These are phyloP conservation scores for Yamadazyma endophytica DNA, from an alignment of 805 yeast genomes.

Conservation along the genomic window DNA sequence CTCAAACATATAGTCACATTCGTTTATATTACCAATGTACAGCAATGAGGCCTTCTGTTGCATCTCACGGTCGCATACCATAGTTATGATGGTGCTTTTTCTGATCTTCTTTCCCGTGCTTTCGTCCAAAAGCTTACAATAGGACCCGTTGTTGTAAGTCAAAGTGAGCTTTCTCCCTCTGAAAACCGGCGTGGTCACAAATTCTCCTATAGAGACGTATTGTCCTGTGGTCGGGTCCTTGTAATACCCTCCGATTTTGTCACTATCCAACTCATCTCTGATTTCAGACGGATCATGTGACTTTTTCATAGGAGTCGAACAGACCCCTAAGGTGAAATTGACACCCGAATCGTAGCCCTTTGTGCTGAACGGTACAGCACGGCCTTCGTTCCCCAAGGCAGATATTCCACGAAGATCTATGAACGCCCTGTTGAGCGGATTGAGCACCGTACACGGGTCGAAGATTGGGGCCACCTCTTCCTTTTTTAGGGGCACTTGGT, in stretches of 20 bases:
- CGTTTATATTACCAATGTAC: slow-evolving; percentile 66
- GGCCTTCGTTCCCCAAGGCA: slow-evolving; percentile 43
- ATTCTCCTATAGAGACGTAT: slow-evolving; percentile 51
- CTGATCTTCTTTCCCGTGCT: slow-evolving; percentile 44
- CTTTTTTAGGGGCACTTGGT: slow-evolving; percentile 1
- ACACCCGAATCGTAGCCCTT: slow-evolving; percentile 65
- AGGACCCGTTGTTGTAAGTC: slow-evolving; percentile 67
- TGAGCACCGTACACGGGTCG: slow-evolving; percentile 37
- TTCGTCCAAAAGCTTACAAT: slow-evolving; percentile 41
- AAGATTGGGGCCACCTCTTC: slow-evolving; percentile 7
- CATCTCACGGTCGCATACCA: slow-evolving; percentile 77
- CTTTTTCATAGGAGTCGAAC: slow-evolving; percentile 44
- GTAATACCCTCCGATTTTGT: slow-evolving; percentile 40
- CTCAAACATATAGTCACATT: slow-evolving; percentile 81
- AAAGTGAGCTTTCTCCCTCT: slow-evolving; percentile 69
- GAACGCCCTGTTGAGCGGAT: slow-evolving; percentile 43
- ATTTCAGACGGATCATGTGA: slow-evolving; percentile 36
- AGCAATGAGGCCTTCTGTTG: slow-evolving; percentile 59
- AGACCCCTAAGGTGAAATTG: slow-evolving; percentile 59
- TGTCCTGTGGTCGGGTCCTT: slow-evolving; percentile 31
- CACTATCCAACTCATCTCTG: slow-evolving; percentile 38
- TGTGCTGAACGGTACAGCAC: slow-evolving; percentile 55
- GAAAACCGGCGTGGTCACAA: slow-evolving; percentile 56
- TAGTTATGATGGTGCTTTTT: slow-evolving; percentile 64
- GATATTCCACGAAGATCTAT: slow-evolving; percentile 50